A percentile compares a stretch with the other conserved stretches of the same genome.
phyloP scores from a whole-genome alignment of 2,329 filamentous ascomycete species.

The Shiraia bambusicola region DNA sequence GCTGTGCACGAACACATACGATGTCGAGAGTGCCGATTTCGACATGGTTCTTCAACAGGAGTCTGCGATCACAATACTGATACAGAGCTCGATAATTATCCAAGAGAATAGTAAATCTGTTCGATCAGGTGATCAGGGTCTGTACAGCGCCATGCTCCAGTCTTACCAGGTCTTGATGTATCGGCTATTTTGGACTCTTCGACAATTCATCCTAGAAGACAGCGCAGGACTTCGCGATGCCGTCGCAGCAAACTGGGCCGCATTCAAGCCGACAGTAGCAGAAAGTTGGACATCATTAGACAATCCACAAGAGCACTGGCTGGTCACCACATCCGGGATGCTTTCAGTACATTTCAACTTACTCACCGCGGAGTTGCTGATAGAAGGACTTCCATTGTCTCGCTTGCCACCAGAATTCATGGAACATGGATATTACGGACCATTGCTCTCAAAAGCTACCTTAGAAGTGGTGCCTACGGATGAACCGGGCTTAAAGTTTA shows the following conservation, averaged over 20 bases:
- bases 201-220: conserved; percentile 3
- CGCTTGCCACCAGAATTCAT: conserved; percentile 53
- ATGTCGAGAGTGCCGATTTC: conserved; percentile 44
- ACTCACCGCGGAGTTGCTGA: conserved; percentile 54
- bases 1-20: conserved; percentile 49
- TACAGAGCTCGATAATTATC: conserved; percentile 24
- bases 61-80: conserved; percentile 14
- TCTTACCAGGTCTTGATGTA: conserved; percentile 21
- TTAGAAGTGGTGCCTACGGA: conserved; percentile 50
- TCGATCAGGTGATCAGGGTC: background rate
- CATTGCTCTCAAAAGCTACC: conserved; percentile 46
- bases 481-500: conserved; percentile 47
- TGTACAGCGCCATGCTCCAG: conserved; percentile 13
- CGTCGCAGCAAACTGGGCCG: conserved; percentile 20
- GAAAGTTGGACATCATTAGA: conserved; percentile 14
- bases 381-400: conserved; percentile 54
- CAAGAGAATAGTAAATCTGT: conserved; percentile 17
- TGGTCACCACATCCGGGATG: conserved; percentile 18
- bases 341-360: conserved; percentile 49
- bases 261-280: conserved; percentile 10
- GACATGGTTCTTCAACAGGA: conserved; percentile 25
- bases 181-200: conserved; percentile 15
- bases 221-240: conserved; percentile 16
- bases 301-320: conserved; percentile 34
- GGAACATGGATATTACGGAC: conserved; percentile 42